These are phyloP conservation scores for Malus sylvestris DNA, from an alignment of 306 rosid species.

Conservation along the genomic window DNA sequence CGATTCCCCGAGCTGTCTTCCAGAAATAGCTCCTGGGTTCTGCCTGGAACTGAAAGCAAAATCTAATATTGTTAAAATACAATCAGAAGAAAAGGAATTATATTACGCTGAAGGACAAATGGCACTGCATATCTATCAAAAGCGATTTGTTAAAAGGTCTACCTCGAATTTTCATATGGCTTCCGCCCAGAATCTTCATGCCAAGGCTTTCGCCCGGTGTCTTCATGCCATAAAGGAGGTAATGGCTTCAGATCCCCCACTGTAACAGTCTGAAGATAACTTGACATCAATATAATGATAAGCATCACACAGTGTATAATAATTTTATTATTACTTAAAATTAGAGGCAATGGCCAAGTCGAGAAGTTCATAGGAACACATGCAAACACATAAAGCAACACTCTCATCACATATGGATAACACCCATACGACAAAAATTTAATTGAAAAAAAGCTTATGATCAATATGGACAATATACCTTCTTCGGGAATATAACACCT, in stretches of 20 bases:
- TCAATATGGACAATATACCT: conserved; percentile 37
- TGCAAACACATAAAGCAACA: neutral
- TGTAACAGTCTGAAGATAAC: conserved; percentile 44
- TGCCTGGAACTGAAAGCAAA: conserved; percentile 38
- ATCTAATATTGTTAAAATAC: neutral
- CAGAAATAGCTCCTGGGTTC: conserved; percentile 53
- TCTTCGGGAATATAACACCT: conserved; percentile 67
- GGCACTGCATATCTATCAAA: neutral
- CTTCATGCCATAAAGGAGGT: conserved; percentile 91
- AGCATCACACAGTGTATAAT: neutral
- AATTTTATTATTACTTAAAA: neutral
- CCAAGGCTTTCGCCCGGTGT: conserved; percentile 48
- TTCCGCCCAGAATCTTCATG: neutral
- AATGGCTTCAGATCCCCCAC: conserved; percentile 65
- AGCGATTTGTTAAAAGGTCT: neutral
- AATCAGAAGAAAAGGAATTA: neutral
- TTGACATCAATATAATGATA: neutral
- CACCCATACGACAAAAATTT: neutral
- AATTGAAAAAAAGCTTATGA: neutral
- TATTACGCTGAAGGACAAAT: no score
- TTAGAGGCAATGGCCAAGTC: neutral
- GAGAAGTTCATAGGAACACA: neutral
- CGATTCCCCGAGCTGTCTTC: conserved; percentile 59
- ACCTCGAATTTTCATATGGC: conserved; percentile 43
- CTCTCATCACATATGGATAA: neutral